Base-by-base conservation (phyloP, 78 protist species). In the Guillardia theta region DNA sequence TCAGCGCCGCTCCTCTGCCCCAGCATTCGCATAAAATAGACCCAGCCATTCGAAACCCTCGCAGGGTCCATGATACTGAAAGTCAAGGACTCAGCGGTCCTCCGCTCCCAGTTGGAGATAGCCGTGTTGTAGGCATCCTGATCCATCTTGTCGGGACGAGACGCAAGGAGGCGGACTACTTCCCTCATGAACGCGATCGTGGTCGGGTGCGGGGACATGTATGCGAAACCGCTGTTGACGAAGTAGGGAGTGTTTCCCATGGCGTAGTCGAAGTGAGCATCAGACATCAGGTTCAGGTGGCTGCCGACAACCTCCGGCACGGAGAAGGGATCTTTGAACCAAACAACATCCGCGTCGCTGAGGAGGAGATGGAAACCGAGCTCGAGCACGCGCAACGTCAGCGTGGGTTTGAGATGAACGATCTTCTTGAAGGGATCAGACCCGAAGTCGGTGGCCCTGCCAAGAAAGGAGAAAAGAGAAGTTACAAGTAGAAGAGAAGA, bases 81-180 rank as follows among this genome's bases (percentile, higher is more conserved):
- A 22, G 22, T 44, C 53, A 80, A 30, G 33, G 48, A 48, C 46
- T 44, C 48, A 30, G 22, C 90, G 1, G 46, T 44, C 46, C 90
- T 46, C 41, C 83, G 83, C 83, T 70, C 41, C 90, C 90, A 80
- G 90, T 80, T 80, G 18, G 48, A 43, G 18, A 80, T 80, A 24
- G 90, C 90, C 30, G 90, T 80, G 50, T 80, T 80, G 90, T 44
- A 80, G 12, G 90, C 90, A 33, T 80, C 90, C 90, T 80, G 90
- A 48, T 80, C 90, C 90, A 80, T 80, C 48, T 44, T 39, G 22
- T 80, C 90, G 50, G 90, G 90, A 30, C 90, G 46, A 0, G 53
- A 39, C 5, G 90, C 90, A 6, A 80, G 90, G 27, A 80, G 90
- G 24, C 90, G 90, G 18, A 80, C 90, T 1, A 80, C 90, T 48